Evolutionary conservation across 352 stramenopile genomes (phyloP), one percentile per base, ranked within the genome.

Genomic region (Phytophthora tubulina): DNA sequence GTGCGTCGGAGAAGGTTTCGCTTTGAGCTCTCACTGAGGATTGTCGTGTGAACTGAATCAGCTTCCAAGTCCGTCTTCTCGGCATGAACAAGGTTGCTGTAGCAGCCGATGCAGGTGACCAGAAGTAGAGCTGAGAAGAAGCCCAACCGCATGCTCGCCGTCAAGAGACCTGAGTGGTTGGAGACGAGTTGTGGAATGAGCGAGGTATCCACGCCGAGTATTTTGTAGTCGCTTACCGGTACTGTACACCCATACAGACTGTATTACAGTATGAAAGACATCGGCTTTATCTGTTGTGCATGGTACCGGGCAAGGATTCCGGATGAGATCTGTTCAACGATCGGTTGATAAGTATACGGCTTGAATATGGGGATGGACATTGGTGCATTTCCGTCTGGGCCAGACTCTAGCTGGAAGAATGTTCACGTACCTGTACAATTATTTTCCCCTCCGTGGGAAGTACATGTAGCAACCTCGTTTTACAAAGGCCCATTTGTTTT

Each of bases 291-390:
- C 44, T 33, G 15, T 33, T 50, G 9, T 31, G 14, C 17, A 15
- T 21, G 8, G 32, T 42, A 31, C 31, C 4, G 5, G 9, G 17
- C 44, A 17, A 45, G 15, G 50, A 56, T 45, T 11, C 21, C 1
- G 50, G 6, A 33, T 31, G 33, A 57, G 50, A 57, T 57, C 36
- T 57, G 50, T 45, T 57, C 32, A 57, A 57, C 32, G 50, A 57
- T 57, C 27, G 50, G 50, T 30, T 57, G 50, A 57, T 45, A 57
- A 57, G 15, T 57, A 57, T 57, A 57, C 50, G 50, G 50, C 31
- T 10, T 8, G 14, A 30, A 17, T 27, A 32, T 11, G 44, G 48
- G 11, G 48, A 54, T 54, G 48, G 48, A 54, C 48, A 30, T 54
- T 39, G 46, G 44, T 14, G 11, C 31, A 6, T 50, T 33, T 50